Conservation (phyloP, 2,329 filamentous ascomycete species). For the Zasmidium angulare region DNA sequence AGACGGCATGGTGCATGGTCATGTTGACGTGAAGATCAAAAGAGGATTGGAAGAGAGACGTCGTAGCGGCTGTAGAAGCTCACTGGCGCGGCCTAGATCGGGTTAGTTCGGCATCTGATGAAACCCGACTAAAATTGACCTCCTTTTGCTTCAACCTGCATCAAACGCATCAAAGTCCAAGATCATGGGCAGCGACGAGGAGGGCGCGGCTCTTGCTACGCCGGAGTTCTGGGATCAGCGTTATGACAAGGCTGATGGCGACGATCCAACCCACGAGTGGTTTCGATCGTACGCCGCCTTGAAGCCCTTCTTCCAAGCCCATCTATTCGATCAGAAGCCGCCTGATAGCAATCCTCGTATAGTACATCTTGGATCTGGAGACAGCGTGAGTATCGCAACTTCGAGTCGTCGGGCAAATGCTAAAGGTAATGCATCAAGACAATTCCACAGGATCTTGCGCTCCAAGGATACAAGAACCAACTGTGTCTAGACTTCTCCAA, state of each 20-base stretch:
- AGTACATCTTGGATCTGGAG: slow-evolving; percentile 59
- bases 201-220: slow-evolving; percentile 39
- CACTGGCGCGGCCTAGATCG: too few species aligned
- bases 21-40: too few species aligned
- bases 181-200: slow-evolving; percentile 19
- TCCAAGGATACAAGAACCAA: slow-evolving; percentile 53
- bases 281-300: slow-evolving; percentile 52
- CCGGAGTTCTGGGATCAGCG: slow-evolving; percentile 54
- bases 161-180: too few species aligned
- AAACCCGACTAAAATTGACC: too few species aligned
- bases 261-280: slow-evolving; percentile 54
- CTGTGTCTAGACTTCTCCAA: slow-evolving; percentile 59
- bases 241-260: slow-evolving; percentile 42
- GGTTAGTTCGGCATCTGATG: too few species aligned
- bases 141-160: too few species aligned
- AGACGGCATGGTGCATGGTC: too few species aligned
- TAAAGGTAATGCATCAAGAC: slow-evolving; percentile 39
- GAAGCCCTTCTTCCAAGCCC: slow-evolving; percentile 47
- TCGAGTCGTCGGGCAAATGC: not conserved
- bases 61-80: too few species aligned
- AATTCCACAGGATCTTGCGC: slow-evolving; percentile 50
- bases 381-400: slow-evolving; percentile 47
- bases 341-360: slow-evolving; percentile 43
- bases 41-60: too few species aligned
- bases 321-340: slow-evolving; percentile 41